A percentile compares a stretch with the other conserved stretches of the same genome.
Evolutionary conservation across 441 rosid species (phyloP).

Genomic region (Erodium texanum): DNA sequence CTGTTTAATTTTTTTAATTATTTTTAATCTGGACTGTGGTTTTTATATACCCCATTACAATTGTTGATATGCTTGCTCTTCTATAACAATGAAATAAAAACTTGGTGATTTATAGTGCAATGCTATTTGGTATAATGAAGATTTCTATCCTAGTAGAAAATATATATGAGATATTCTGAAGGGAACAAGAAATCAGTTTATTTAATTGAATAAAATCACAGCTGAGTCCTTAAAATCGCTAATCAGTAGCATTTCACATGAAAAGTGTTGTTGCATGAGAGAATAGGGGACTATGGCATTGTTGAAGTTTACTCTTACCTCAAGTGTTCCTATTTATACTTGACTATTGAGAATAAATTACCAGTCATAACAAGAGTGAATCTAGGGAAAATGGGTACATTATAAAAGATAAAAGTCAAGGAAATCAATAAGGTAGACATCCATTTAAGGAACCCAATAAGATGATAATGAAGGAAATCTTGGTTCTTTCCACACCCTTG

Average conservation of each 20-base stretch:
- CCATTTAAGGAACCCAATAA: not conserved
- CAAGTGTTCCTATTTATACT: not conserved
- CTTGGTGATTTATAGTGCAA: not conserved
- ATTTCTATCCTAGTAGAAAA: not conserved
- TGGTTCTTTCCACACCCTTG: not conserved
- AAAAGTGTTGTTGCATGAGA: not conserved
- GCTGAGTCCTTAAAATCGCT: not conserved
- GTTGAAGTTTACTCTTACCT: not conserved
- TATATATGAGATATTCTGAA: not conserved
- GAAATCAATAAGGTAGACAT: not conserved
- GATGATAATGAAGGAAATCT: not conserved
- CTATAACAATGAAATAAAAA: not conserved
- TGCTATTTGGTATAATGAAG: not conserved
- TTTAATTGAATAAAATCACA: not conserved
- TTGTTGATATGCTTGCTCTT: not conserved
- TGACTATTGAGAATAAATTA: not conserved
- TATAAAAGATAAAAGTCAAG: not conserved
- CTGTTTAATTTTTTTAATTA: not conserved
- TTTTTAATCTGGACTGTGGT: not conserved
- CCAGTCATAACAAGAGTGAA: not conserved
- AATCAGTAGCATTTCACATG: not conserved
- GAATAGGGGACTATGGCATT: not conserved
- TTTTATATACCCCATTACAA: not conserved
- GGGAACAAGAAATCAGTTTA: not conserved
- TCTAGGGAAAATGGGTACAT: not conserved